Evolutionary conservation across 2,329 filamentous ascomycete species (phyloP), one percentile per base, ranked within the genome.

Genomic region (Macroventuria anomochaeta): DNA sequence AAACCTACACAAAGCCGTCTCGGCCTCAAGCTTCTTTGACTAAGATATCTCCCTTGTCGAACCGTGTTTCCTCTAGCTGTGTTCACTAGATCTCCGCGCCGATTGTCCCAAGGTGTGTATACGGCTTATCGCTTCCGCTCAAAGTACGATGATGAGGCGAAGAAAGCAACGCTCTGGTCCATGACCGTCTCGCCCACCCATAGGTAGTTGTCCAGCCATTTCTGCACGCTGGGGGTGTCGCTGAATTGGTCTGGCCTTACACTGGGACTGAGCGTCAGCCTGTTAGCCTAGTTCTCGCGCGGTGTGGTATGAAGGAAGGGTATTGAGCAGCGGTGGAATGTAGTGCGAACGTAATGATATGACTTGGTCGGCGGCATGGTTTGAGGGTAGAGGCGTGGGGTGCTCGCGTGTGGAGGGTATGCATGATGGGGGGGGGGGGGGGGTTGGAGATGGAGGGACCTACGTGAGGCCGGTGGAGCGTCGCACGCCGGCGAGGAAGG

Each of bases 391-490:
- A 37, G 33, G 25, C 34, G 18, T 25, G 42, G 32, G 32, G 29
- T 36, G 40, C 1, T 26, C 36, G 59, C 44, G 25, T 29, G 20
- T 20, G 20, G 37, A 17, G n/a, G n/a, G n/a, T n/a, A n/a, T n/a
- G 29, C 6, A 10, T 17, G 13, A 33, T 46, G 21, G 46, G 12
- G 40, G 12, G 15, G 28, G 29, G 18, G 46, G 47, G 34, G 12
- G 42, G 17, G 12, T 15, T 23, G 57, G 51, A 44, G 49, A 15
- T 15, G 21, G 51, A 37, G 54, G 49, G 18, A 72, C 90, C 85
- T 90, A 99, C 95, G 93, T 97, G 79, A 99, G 83, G 71, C 95
- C 95, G 58, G 95, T 97, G 62, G 93, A 97, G 67, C 95, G 91
- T 81, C 96, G 96, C 82, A 99, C 93, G 70, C 95, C 95, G 32